Conservation (phyloP, 2,329 filamentous ascomycete species). For the Lecanoromycetidae sp. region DNA sequence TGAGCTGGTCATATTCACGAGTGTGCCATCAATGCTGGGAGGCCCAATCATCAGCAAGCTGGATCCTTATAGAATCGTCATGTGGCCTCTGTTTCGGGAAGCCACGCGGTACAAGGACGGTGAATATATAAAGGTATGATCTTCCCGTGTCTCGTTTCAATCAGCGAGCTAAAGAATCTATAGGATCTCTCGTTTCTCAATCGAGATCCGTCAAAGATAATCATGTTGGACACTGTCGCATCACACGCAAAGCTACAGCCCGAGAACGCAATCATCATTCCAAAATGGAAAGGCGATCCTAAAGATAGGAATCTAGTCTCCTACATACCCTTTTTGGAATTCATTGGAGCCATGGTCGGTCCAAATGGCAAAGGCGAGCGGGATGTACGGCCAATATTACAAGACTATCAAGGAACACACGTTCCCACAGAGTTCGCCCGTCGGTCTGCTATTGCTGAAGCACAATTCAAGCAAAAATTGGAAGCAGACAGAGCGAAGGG, state of each 20-base stretch:
- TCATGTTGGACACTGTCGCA: constrained; percentile 80
- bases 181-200: constrained; percentile 97
- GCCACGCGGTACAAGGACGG: constrained; percentile 96
- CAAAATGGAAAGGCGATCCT: constrained; percentile 76
- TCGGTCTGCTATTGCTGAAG: constrained; percentile 72
- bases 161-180: constrained; percentile 19
- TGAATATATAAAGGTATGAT: constrained; percentile 78
- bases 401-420: constrained; percentile 76
- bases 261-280: constrained; percentile 87
- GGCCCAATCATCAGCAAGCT: constrained; percentile 86
- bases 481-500: constrained; percentile 54
- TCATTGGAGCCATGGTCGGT: constrained; percentile 69
- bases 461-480: constrained; percentile 70
- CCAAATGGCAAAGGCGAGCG: constrained; percentile 45
- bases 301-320: constrained; percentile 77
- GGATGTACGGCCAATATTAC: constrained; percentile 75
- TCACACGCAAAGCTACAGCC: constrained; percentile 77
- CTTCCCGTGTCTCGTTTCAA: not conserved
- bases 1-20: constrained; percentile 92
- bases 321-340: constrained; percentile 93
- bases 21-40: constrained; percentile 67
- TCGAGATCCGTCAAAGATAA: constrained; percentile 86
- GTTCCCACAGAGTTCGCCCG: constrained; percentile 84
- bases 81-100: constrained; percentile 89
- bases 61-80: constrained; percentile 87